Percentiles rank a stretch among this genome's conserved stretches.
Conservation (phyloP, 148 eudicot genomes). For the Simmondsia chinensis region DNA sequence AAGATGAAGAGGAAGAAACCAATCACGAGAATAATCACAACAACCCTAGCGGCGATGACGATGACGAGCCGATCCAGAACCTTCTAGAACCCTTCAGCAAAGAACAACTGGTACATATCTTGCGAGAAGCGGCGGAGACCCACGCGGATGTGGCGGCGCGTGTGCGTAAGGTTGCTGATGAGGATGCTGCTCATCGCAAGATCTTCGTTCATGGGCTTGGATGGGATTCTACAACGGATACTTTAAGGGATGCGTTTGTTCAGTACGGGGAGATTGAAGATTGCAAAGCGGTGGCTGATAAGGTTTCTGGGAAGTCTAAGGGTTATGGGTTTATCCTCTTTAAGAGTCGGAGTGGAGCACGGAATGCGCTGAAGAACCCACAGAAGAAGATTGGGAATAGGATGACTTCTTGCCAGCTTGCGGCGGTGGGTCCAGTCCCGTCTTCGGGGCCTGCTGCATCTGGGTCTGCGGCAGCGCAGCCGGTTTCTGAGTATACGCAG, state of each 20-base stretch:
- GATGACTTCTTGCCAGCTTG: constrained; percentile 76
- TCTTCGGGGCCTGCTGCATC: constrained; percentile 8
- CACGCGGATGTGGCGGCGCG: constrained; percentile 31
- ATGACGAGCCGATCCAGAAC: constrained; percentile 57
- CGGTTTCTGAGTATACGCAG: constrained; percentile 67
- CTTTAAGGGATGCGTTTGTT: constrained; percentile 31
- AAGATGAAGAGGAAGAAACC: constrained; percentile 7
- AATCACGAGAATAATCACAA: constrained; percentile 5
- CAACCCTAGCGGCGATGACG: constrained; percentile 16
- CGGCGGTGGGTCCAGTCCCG: constrained; percentile 74
- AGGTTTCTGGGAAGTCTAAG: constrained; percentile 66
- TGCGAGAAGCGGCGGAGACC: constrained; percentile 50
- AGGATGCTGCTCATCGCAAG: constrained; percentile 71
- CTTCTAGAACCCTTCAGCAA: constrained; percentile 78
- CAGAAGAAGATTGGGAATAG: constrained; percentile 82
- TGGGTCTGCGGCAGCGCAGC: constrained; percentile 14
- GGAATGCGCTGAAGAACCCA: constrained; percentile 53
- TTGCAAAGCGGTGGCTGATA: constrained; percentile 71
- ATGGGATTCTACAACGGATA: constrained; percentile 77
- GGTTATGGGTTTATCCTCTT: constrained; percentile 83
- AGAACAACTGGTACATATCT: constrained; percentile 40
- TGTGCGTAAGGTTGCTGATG: constrained; percentile 51
- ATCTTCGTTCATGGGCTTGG: constrained; percentile 91
- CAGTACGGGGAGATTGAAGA: constrained; percentile 87
- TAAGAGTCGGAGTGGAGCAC: constrained; percentile 56